Evolutionary conservation across 2,329 filamentous ascomycete species (phyloP).

Genomic region (Penicillium brasilianum): DNA sequence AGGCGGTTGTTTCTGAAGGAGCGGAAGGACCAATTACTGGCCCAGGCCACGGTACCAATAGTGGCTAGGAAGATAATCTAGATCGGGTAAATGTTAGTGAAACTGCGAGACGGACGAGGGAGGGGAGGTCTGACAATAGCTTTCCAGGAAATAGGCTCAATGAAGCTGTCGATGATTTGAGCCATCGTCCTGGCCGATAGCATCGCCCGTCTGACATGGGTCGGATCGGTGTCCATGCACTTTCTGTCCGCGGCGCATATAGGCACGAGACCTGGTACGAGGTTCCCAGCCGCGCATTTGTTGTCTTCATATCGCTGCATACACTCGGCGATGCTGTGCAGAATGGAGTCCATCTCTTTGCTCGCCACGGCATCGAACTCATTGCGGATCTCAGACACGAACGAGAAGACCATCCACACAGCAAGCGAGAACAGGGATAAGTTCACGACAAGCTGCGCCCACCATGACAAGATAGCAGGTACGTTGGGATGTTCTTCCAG

Average conservation of each 20-base stretch:
- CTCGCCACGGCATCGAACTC: conserved; percentile 77
- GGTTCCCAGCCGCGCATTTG: conserved; percentile 68
- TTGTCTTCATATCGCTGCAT: conserved; percentile 76
- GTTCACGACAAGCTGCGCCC: conserved; percentile 65
- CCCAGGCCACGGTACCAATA: conserved; percentile 57
- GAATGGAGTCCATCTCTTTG: conserved; percentile 69
- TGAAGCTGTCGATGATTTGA: conserved; percentile 90
- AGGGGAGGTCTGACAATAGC: conserved; percentile 62
- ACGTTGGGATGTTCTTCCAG: conserved; percentile 69
- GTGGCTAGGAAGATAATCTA: conserved; percentile 47
- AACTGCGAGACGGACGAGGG: conserved; percentile 9
- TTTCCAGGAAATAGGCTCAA: conserved; percentile 88
- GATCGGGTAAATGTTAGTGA: background rate
- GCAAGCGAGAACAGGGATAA: conserved; percentile 53
- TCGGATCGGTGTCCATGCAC: conserved; percentile 85
- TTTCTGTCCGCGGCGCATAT: conserved; percentile 81
- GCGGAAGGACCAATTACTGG: conserved; percentile 65
- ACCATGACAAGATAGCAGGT: conserved; percentile 69
- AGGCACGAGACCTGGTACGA: conserved; percentile 72
- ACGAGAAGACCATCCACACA: conserved; percentile 70
- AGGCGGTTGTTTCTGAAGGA: conserved; percentile 51
- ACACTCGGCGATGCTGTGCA: conserved; percentile 76
- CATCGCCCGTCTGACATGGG: conserved; percentile 76
- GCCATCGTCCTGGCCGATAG: conserved; percentile 88
- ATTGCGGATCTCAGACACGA: conserved; percentile 71